phyloP scores from a whole-genome alignment of 1,284 basidiomycete species.

The Heterobasidion irregulare region DNA sequence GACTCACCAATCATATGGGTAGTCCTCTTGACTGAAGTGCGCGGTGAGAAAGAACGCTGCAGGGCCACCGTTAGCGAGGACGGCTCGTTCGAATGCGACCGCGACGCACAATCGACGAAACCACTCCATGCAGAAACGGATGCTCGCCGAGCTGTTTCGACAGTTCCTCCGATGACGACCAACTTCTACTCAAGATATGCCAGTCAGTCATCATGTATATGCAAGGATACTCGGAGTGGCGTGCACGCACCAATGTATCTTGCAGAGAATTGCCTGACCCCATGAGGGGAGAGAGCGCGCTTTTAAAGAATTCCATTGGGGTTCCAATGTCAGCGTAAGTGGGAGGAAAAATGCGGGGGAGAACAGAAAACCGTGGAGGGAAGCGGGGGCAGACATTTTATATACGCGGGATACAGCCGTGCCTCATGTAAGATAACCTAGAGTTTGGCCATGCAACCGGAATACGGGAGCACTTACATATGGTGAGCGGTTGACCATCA shows the following conservation, averaged over 20 bases:
- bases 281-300: constrained; percentile 13
- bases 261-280: constrained; percentile 14
- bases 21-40: constrained; percentile 79
- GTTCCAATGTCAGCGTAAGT: not conserved
- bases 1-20: constrained; percentile 72
- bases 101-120: constrained; percentile 68
- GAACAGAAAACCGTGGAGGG: not conserved
- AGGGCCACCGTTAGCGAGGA: constrained; percentile 1
- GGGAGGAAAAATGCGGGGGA: constrained; percentile 6
- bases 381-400: constrained; percentile 1
- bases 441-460: not conserved
- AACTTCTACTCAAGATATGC: constrained; percentile 43
- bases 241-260: constrained; percentile 14
- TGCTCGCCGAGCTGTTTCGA: constrained; percentile 61
- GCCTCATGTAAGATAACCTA: constrained; percentile 3
- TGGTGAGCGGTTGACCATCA: not conserved
- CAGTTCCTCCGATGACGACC: constrained; percentile 72
- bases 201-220: constrained; percentile 2
- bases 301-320: constrained; percentile 14
- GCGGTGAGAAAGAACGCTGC: constrained; percentile 80
- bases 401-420: not conserved
- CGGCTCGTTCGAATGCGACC: not conserved
- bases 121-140: constrained; percentile 81
- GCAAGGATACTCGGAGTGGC: not conserved
- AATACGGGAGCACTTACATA: not conserved